phyloP scores from a whole-genome alignment of 768 basidiomycete genomes.

The Gloeopeniophorella convolvens region DNA sequence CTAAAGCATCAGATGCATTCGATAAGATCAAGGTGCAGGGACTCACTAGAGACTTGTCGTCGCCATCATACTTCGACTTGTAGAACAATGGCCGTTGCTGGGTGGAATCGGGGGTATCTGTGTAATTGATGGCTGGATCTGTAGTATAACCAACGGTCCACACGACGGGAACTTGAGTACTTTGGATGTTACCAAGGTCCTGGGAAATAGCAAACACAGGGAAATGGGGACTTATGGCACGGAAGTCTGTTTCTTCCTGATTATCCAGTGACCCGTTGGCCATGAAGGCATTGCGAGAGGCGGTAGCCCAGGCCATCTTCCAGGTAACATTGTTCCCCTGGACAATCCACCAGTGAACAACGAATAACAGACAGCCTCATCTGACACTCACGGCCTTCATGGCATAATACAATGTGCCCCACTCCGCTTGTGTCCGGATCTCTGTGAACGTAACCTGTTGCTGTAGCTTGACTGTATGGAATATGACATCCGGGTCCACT shows the following conservation, averaged over 20 bases:
- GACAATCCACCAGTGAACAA: background rate
- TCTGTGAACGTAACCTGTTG: slow-evolving; percentile 10
- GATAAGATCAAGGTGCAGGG: background rate
- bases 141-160: slow-evolving; percentile 27
- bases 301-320: slow-evolving; percentile 7
- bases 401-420: slow-evolving; percentile 20
- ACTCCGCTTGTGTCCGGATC: slow-evolving; percentile 16
- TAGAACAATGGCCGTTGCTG: slow-evolving; percentile 41
- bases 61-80: slow-evolving; percentile 31
- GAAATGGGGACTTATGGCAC: slow-evolving; percentile 14
- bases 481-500: background rate
- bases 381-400: slow-evolving; percentile 10
- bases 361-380: background rate
- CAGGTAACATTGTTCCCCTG: slow-evolving; percentile 17
- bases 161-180: slow-evolving; percentile 20
- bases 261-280: slow-evolving; percentile 18
- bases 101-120: slow-evolving; percentile 31
- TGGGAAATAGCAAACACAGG: slow-evolving; percentile 25
- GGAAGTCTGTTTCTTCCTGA: slow-evolving; percentile 5
- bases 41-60: slow-evolving; percentile 23
- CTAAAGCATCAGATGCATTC: background rate
- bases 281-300: slow-evolving; percentile 20
- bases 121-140: slow-evolving; percentile 25
- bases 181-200: slow-evolving; percentile 24
- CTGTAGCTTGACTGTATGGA: slow-evolving; percentile 12